A percentile compares a stretch with the other conserved stretches of the same genome.
phyloP scores from a whole-genome alignment of 2,329 filamentous ascomycete genomes.

The Curvularia eragrostidis region DNA sequence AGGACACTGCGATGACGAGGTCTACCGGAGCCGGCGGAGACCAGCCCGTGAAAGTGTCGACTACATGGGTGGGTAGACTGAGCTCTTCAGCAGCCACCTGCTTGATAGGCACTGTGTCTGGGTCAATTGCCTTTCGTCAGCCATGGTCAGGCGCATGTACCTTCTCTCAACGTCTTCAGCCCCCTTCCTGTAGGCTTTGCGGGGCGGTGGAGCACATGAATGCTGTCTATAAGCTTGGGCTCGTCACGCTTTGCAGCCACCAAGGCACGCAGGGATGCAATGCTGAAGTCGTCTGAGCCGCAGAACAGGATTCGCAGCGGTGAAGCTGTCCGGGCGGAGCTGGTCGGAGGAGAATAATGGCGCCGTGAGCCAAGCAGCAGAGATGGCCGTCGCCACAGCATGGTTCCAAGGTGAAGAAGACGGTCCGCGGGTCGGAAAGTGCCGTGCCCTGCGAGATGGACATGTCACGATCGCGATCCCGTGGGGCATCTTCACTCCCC shows the following conservation, averaged over 20 bases:
- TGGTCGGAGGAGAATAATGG: slow-evolving; percentile 20
- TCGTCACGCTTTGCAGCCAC: slow-evolving; percentile 61
- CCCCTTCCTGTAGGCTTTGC: slow-evolving; percentile 80
- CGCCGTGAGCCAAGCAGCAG: slow-evolving; percentile 14
- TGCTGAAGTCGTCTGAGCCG: slow-evolving; percentile 91
- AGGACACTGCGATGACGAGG: slow-evolving; percentile 89
- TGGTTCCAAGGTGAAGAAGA: slow-evolving; percentile 15
- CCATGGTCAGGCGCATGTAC: slow-evolving; percentile 52
- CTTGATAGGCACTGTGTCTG: slow-evolving; percentile 72
- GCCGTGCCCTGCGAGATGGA: slow-evolving; percentile 10
- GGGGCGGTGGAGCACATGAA: slow-evolving; percentile 85
- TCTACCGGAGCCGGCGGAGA: slow-evolving; percentile 60
- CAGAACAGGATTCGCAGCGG: slow-evolving; percentile 90
- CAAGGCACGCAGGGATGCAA: slow-evolving; percentile 74
- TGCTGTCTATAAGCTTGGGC: slow-evolving; percentile 61
- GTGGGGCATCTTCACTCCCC: slow-evolving; percentile 16
- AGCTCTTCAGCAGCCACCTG: slow-evolving; percentile 65
- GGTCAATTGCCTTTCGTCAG: slow-evolving; percentile 18
- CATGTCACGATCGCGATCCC: slow-evolving; percentile 14
- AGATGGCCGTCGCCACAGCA: slow-evolving; percentile 29
- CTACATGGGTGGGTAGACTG: slow-evolving; percentile 71
- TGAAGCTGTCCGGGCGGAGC: slow-evolving; percentile 28
- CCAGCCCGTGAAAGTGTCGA: slow-evolving; percentile 86
- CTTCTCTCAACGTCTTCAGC: slow-evolving; percentile 69
- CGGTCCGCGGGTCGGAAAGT: slow-evolving; percentile 7